Conservation (phyloP, 163 green algal genomes). For the Smithsoniella earleae region DNA sequence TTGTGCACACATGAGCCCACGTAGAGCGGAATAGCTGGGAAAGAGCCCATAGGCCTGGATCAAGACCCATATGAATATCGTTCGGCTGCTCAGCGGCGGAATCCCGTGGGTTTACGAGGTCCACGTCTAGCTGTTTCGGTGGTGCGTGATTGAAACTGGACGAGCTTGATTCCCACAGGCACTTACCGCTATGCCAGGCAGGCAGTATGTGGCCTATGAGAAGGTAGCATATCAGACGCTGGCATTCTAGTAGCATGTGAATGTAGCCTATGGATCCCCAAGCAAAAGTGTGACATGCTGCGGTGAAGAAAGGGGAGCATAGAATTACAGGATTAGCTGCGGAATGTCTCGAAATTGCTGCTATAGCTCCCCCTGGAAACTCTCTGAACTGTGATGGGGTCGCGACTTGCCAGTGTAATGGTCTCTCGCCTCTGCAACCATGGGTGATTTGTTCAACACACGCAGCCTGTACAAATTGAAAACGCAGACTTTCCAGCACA, state of each 20-base stretch:
- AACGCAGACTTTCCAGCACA: too few species aligned
- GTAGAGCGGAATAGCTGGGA: conserved; percentile 4
- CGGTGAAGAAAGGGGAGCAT: conserved; percentile 16
- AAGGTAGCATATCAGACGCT: conserved; percentile 26
- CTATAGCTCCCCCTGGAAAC: not conserved
- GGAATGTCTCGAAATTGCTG: not conserved
- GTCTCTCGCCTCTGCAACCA: conserved; percentile 7
- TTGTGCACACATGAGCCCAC: not conserved
- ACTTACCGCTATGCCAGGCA: not conserved
- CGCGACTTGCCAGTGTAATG: not conserved
- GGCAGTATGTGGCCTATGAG: conserved; percentile 24
- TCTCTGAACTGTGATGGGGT: not conserved
- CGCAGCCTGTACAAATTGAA: too few species aligned
- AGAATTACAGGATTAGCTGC: not conserved
- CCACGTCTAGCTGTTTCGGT: too few species aligned
- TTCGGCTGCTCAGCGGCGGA: too few species aligned
- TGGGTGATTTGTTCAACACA: too few species aligned
- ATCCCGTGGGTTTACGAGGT: too few species aligned
- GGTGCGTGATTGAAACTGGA: too few species aligned
- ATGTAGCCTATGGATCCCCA: conserved; percentile 25
- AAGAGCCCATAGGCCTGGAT: conserved; percentile 24
- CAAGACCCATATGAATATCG: conserved; percentile 13
- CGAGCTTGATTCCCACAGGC: too few species aligned
- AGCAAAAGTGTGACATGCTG: conserved; percentile 12
- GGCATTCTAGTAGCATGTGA: conserved; percentile 19